Conservation (phyloP, 1,284 basidiomycete genomes). For the Trichosporon ovoides region DNA sequence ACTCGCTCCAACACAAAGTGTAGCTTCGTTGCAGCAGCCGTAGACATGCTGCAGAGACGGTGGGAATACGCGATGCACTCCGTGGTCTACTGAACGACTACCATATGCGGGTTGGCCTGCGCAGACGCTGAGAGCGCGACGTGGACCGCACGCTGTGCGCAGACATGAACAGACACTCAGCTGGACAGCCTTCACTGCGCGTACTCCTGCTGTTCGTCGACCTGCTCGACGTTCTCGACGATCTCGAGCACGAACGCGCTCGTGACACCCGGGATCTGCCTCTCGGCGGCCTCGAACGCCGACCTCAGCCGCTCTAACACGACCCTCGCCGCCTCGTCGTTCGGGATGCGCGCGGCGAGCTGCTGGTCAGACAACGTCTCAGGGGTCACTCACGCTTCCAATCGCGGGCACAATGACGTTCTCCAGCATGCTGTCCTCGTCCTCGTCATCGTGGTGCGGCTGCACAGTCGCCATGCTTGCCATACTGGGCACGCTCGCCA, state of each 20-base stretch:
- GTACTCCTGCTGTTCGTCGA: slow-evolving; percentile 33
- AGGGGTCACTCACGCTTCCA: slow-evolving; percentile 63
- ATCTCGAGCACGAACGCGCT: slow-evolving; percentile 52
- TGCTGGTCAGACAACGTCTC: slow-evolving; percentile 40
- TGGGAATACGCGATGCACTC: too few species aligned
- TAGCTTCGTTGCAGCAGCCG: too few species aligned
- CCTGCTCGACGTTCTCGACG: slow-evolving; percentile 52
- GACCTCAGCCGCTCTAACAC: slow-evolving; percentile 76
- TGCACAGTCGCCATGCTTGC: slow-evolving; percentile 30
- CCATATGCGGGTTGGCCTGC: too few species aligned
- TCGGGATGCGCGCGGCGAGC: slow-evolving; percentile 82
- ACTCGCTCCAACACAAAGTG: too few species aligned
- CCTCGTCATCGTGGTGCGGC: slow-evolving; percentile 51
- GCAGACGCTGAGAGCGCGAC: too few species aligned
- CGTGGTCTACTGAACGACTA: too few species aligned
- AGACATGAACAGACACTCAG: too few species aligned
- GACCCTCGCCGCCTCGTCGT: slow-evolving; percentile 76
- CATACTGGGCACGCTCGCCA: slow-evolving; percentile 1
- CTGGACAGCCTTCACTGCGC: background rate
- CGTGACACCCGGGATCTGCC: slow-evolving; percentile 56
- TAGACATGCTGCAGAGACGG: too few species aligned
- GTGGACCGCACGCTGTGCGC: too few species aligned
- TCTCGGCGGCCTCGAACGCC: slow-evolving; percentile 86
- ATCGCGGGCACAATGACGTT: slow-evolving; percentile 91
- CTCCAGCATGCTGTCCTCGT: slow-evolving; percentile 83